Percentiles rank a stretch among this genome's conserved stretches.
These are phyloP conservation scores for Zoysia matrella DNA, from an alignment of 202 grass and related monocot genomes.

Conservation along the genomic window DNA sequence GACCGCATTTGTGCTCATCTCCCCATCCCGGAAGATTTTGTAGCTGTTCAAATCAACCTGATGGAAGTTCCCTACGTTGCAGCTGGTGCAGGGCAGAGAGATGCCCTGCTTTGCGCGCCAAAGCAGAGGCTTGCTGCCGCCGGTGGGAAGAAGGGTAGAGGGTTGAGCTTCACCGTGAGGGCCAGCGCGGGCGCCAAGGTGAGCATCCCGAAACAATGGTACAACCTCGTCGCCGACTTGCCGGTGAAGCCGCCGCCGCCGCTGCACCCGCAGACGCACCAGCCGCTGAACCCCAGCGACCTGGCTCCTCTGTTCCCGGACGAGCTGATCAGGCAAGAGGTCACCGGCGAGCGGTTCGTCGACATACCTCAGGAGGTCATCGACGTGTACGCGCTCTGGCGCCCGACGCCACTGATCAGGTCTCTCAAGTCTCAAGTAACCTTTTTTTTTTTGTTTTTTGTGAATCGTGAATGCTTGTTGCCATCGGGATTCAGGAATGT, in stretches of 20 bases:
- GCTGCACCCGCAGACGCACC: conserved; percentile 83
- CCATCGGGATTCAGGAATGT: not conserved
- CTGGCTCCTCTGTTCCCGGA: conserved; percentile 89
- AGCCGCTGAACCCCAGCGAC: conserved; percentile 68
- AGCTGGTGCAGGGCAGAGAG: conserved; percentile 21
- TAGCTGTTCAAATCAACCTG: not conserved
- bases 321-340: conserved; percentile 88
- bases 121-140: not conserved
- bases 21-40: not conserved
- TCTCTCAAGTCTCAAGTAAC: not conserved
- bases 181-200: conserved; percentile 43
- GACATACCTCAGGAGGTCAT: conserved; percentile 85
- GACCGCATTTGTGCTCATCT: not conserved
- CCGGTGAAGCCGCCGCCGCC: conserved; percentile 83
- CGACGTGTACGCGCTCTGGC: conserved; percentile 86
- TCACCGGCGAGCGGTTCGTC: conserved; percentile 75
- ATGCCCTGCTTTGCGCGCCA: not conserved
- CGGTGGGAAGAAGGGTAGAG: not conserved
- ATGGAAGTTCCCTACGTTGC: not conserved
- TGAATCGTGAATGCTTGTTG: too few relatives aligned
- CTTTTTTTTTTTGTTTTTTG: too few relatives aligned
- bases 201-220: conserved; percentile 93
- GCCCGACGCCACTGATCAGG: conserved; percentile 89
- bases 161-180: conserved; percentile 32
- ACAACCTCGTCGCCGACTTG: conserved; percentile 93